Percentiles rank a stretch among this genome's conserved stretches.
Conservation (phyloP, 805 yeast genomes). For the Monosporozyma yasuniensis region DNA sequence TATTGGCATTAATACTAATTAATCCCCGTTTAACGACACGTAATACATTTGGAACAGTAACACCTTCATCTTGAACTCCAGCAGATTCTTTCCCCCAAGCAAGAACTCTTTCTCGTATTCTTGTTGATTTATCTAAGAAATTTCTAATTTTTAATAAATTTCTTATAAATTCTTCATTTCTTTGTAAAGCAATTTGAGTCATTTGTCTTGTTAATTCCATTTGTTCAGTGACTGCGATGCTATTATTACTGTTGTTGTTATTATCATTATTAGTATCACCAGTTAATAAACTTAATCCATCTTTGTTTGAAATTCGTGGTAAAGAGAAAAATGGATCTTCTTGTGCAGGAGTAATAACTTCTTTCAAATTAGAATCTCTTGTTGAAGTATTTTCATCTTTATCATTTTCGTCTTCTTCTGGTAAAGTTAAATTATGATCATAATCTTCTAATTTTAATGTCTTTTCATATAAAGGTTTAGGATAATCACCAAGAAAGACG, state of each 20-base stretch:
- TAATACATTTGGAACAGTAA: conserved; percentile 30
- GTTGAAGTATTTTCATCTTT: conserved; percentile 5
- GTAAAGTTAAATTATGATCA: conserved; percentile 47
- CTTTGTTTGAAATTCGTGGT: conserved; percentile 33
- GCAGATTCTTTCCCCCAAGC: conserved; percentile 84
- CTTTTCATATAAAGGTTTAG: conserved; percentile 53
- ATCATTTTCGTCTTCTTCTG: conserved; percentile 19
- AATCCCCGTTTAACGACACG: conserved; percentile 30
- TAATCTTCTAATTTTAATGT: conserved; percentile 59
- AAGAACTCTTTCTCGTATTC: conserved; percentile 58
- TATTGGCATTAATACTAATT: conserved; percentile 30
- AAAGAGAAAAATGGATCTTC: conserved; percentile 58
- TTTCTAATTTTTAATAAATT: conserved; percentile 64
- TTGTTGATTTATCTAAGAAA: conserved; percentile 70
- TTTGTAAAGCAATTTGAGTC: conserved; percentile 70
- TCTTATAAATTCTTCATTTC: conserved; percentile 78
- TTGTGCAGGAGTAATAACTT: conserved; percentile 1
- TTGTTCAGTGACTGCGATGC: conserved; percentile 31
- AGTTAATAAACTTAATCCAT: conserved; percentile 6
- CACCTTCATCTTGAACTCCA: conserved; percentile 47
- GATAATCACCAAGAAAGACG: conserved; percentile 81
- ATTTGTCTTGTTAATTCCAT: conserved; percentile 66
- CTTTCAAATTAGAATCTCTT: conserved; percentile 13
- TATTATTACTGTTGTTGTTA: conserved; percentile 6
- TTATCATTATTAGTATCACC: conserved; percentile 3